phyloP scores from a whole-genome alignment of 1,284 basidiomycete genomes.

The Moesziomyces globuligerus region DNA sequence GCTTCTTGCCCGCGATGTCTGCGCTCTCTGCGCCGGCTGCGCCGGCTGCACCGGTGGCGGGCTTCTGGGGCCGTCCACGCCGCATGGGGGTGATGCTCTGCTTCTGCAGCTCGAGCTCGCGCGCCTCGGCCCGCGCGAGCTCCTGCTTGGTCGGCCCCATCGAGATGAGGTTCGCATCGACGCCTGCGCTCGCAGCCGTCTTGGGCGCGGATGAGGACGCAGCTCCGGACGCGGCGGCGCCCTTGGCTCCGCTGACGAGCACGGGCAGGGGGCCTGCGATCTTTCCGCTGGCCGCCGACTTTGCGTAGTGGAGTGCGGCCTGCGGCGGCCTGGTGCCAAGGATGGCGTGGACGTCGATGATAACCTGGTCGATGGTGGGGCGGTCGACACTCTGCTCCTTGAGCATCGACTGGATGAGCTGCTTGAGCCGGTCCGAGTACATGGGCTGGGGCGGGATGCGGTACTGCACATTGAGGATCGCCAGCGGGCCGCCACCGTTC shows the following conservation, averaged over 20 bases:
- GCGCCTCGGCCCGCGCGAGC: slow-evolving; percentile 42
- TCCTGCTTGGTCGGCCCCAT: slow-evolving; percentile 46
- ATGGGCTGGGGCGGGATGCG: slow-evolving; percentile 76
- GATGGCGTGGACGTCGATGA: slow-evolving; percentile 53
- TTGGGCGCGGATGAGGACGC: slow-evolving; percentile 3
- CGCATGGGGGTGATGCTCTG: slow-evolving; percentile 68
- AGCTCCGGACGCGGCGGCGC: not conserved
- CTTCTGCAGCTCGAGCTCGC: slow-evolving; percentile 44
- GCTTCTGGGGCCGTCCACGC: slow-evolving; percentile 65
- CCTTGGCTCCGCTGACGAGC: slow-evolving; percentile 16
- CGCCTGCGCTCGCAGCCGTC: slow-evolving; percentile 7
- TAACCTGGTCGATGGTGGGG: slow-evolving; percentile 57
- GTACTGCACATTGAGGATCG: slow-evolving; percentile 96
- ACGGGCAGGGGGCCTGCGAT: slow-evolving; percentile 35
- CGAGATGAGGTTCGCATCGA: slow-evolving; percentile 44
- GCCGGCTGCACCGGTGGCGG: slow-evolving; percentile 16
- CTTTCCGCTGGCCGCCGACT: slow-evolving; percentile 41
- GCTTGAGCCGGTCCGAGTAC: slow-evolving; percentile 87
- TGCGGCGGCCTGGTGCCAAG: slow-evolving; percentile 51
- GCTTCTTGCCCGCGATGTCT: slow-evolving; percentile 10
- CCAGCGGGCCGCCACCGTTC: slow-evolving; percentile 85
- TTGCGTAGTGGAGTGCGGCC: slow-evolving; percentile 47
- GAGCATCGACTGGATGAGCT: slow-evolving; percentile 74
- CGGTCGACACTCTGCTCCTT: slow-evolving; percentile 56
- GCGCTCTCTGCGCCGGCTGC: no score